Base-by-base conservation (phyloP, 768 basidiomycete genomes). In the Trametes cubensis region DNA sequence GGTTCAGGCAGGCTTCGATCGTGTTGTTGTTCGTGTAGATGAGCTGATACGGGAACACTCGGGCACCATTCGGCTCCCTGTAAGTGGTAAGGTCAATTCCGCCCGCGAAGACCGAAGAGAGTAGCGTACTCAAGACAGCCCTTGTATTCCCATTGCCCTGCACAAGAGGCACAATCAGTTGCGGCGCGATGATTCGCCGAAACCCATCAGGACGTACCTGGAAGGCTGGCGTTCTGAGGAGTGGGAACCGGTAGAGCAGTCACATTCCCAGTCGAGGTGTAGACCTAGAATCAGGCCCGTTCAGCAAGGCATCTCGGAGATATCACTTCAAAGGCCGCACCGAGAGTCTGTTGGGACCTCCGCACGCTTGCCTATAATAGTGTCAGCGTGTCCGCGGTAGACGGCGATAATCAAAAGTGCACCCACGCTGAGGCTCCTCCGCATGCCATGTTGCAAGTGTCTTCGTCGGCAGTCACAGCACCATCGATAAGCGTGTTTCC, bases 371-470 rank as follows among this genome's bases (percentile, higher is more conserved):
- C 14, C 86, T 87, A 61, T 48, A 60, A 42, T 28, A 61, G 38
- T 45, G 41, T 57, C 63, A n/a, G 66, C 54, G n/a, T 38, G 62
- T n/a, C 63, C 41, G 23, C 28, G 26, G 55, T 61, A 34, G 4
- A 34, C 34, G 53, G 45, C 40, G 34, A 18, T 25, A 30, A 14
- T 6, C 25, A 20, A 30, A 34, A 26, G 42, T 41, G 44, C 0
- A 71, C 86, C 67, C 64, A 89, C 89, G 82, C 78, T 13, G 83
- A 41, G 60, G 85, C 87, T 23, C 91, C 94, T 18, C 80, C 80
- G 63, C 94, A 95, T 0, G 78, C 80, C 88, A 88, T 90, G 70
- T 81, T 84, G 70, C 94, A 95, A 39, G 80, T 79, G 3, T 76
- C 72, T 1, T 81, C 80, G 1, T 76, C 63, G 0, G 80, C 81